Evolutionary conservation across 805 yeast genomes (phyloP).

Genomic region (Zygosaccharomyces pseudorouxii): DNA sequence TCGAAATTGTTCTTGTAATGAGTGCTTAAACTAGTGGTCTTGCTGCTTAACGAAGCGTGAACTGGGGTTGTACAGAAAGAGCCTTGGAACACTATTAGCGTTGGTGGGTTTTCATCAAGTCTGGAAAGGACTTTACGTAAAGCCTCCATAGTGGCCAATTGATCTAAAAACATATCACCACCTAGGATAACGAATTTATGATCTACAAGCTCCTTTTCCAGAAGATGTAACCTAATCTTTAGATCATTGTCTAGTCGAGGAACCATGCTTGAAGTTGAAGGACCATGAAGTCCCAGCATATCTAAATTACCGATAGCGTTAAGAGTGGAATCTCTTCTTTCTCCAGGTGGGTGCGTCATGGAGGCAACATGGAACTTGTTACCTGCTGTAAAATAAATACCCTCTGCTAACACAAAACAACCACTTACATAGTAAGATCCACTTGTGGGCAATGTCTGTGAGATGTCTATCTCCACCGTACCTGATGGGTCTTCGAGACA

Average conservation of each 20-base stretch:
- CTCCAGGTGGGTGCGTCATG: constrained; percentile 86
- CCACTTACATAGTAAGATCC: constrained; percentile 72
- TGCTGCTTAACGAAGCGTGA: constrained; percentile 49
- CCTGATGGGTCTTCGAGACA: constrained; percentile 80
- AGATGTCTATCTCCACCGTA: constrained; percentile 58
- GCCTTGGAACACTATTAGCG: constrained; percentile 74
- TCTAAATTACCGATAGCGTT: constrained; percentile 79
- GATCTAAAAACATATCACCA: constrained; percentile 64
- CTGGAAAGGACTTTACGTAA: constrained; percentile 56
- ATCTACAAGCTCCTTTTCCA: constrained; percentile 52
- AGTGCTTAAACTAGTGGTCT: constrained; percentile 46
- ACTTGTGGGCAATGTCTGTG: constrained; percentile 55
- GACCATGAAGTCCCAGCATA: constrained; percentile 47
- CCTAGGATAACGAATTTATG: constrained; percentile 72
- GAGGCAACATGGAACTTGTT: constrained; percentile 67
- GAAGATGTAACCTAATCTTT: constrained; percentile 46
- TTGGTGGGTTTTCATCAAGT: constrained; percentile 55
- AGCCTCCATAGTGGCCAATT: constrained; percentile 53
- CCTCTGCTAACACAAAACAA: constrained; percentile 75
- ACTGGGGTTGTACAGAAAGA: constrained; percentile 70
- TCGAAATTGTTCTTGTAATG: constrained; percentile 68
- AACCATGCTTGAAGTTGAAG: constrained; percentile 32
- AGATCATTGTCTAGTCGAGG: constrained; percentile 60
- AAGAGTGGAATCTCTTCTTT: constrained; percentile 57
- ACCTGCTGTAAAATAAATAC: constrained; percentile 68